These are phyloP conservation scores for Claviceps sp. DNA, from an alignment of 2,329 filamentous ascomycete genomes.

Conservation along the genomic window DNA sequence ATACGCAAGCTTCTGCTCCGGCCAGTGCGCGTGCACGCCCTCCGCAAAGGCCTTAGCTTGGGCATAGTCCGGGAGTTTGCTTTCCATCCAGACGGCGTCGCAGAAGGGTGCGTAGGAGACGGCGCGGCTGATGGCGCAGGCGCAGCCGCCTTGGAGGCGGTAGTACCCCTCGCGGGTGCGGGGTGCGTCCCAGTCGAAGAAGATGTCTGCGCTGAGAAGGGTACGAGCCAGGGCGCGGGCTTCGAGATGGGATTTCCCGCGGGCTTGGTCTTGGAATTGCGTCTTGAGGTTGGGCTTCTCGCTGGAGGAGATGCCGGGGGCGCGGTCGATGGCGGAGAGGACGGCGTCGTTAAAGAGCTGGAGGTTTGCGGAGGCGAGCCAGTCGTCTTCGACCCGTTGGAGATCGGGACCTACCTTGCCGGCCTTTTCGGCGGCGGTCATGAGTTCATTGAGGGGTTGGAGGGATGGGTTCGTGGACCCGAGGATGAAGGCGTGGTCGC, in stretches of 20 bases:
- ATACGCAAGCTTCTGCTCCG: constrained; percentile 96
- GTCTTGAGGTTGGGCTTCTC: constrained; percentile 57
- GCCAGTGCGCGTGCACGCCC: constrained; percentile 87
- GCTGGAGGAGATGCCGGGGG: constrained; percentile 30
- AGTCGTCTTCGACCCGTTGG: constrained; percentile 84
- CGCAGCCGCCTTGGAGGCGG: constrained; percentile 78
- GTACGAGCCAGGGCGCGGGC: constrained; percentile 65
- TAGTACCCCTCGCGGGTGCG: constrained; percentile 93
- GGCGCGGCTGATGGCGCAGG: constrained; percentile 82
- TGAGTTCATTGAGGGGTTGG: constrained; percentile 77
- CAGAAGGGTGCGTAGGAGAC: constrained; percentile 86
- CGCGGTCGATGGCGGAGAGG: constrained; percentile 57
- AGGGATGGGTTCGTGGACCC: constrained; percentile 77
- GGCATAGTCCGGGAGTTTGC: constrained; percentile 79
- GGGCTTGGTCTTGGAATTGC: constrained; percentile 52
- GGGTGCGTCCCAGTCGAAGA: constrained; percentile 92
- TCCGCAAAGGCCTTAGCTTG: constrained; percentile 90
- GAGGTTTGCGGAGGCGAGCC: constrained; percentile 65
- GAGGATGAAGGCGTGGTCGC: constrained; percentile 88
- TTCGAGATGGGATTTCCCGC: constrained; percentile 79
- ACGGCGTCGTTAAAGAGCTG: constrained; percentile 89
- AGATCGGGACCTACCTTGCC: constrained; percentile 72
- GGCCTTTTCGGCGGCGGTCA: constrained; percentile 69
- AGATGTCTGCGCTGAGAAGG: constrained; percentile 66
- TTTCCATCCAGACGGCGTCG: constrained; percentile 99